A percentile compares a stretch with the other conserved stretches of the same genome.
Evolutionary conservation across 2,329 filamentous ascomycete genomes (phyloP).

Genomic region (Magnaporthiopsis poae): DNA sequence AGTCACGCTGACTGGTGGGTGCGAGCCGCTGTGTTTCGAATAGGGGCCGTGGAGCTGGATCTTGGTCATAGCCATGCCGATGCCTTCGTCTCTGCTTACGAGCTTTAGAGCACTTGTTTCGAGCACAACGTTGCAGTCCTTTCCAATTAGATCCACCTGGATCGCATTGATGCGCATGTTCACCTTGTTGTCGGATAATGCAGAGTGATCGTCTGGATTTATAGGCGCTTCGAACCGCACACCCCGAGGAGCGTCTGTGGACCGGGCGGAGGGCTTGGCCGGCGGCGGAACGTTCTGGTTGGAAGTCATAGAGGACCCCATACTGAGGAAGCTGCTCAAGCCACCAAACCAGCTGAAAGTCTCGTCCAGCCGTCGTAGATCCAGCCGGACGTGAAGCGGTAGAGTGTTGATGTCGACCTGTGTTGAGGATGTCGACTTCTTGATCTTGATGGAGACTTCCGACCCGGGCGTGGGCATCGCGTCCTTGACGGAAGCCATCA

Average conservation of each 20-base stretch:
- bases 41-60: constrained; percentile 67
- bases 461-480: constrained; percentile 46
- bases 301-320: constrained; percentile 74
- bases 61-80: constrained; percentile 65
- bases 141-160: constrained; percentile 65
- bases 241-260: constrained; percentile 37
- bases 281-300: constrained; percentile 42
- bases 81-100: constrained; percentile 61
- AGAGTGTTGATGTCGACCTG: constrained; percentile 62
- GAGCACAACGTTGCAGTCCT: constrained; percentile 62
- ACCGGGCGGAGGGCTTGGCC: constrained; percentile 25
- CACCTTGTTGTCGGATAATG: constrained; percentile 51
- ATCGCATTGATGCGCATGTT: constrained; percentile 70
- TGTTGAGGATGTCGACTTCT: constrained; percentile 32
- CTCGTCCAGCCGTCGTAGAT: constrained; percentile 74
- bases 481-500: constrained; percentile 51
- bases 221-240: constrained; percentile 50
- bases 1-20: constrained; percentile 53
- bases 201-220: constrained; percentile 37
- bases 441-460: constrained; percentile 46
- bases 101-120: constrained; percentile 76
- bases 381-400: constrained; percentile 64
- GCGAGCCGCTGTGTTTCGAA: constrained; percentile 37
- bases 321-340: constrained; percentile 78
- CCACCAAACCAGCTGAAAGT: constrained; percentile 83